Evolutionary conservation across 768 basidiomycete species (phyloP).

Genomic region (Mycena galericulata): DNA sequence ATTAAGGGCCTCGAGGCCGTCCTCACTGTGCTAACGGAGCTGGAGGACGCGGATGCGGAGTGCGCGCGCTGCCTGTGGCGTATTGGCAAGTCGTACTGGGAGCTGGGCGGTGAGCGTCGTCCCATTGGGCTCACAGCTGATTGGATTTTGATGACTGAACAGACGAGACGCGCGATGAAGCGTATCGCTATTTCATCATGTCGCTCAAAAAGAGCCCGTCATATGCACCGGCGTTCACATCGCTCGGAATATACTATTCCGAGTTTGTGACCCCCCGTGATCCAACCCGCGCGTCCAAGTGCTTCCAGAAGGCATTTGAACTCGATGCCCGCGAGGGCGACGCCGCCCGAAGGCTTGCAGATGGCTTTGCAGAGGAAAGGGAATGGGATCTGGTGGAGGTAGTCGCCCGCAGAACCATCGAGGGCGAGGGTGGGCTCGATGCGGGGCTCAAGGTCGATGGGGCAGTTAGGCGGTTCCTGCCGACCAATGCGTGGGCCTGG

Average conservation of each 20-base stretch:
- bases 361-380: slow-evolving; percentile 90
- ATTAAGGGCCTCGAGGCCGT: slow-evolving; percentile 62
- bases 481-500: slow-evolving; percentile 97
- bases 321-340: slow-evolving; percentile 90
- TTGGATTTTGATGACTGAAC: slow-evolving; percentile 12
- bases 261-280: slow-evolving; percentile 80
- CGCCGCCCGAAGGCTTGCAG: slow-evolving; percentile 86
- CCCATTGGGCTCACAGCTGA: neutral
- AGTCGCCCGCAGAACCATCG: slow-evolving; percentile 92
- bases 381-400: slow-evolving; percentile 98
- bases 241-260: slow-evolving; percentile 90
- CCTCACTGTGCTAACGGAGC: slow-evolving; percentile 54
- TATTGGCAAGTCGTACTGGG: slow-evolving; percentile 82
- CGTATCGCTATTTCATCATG: slow-evolving; percentile 83
- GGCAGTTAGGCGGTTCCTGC: slow-evolving; percentile 66
- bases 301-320: slow-evolving; percentile 98
- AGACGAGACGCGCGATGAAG: slow-evolving; percentile 68
- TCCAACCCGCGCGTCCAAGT: slow-evolving; percentile 88
- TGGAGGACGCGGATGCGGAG: slow-evolving; percentile 65
- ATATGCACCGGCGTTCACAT: slow-evolving; percentile 94
- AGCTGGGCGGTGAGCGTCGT: slow-evolving; percentile 68
- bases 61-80: slow-evolving; percentile 88
- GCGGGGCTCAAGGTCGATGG: slow-evolving; percentile 61
- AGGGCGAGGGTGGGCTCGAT: slow-evolving; percentile 88
- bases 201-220: slow-evolving; percentile 79